Evolutionary conservation across 306 rosid species (phyloP), one percentile per base, ranked within the genome.

Genomic region (Ochetophila trinervis): DNA sequence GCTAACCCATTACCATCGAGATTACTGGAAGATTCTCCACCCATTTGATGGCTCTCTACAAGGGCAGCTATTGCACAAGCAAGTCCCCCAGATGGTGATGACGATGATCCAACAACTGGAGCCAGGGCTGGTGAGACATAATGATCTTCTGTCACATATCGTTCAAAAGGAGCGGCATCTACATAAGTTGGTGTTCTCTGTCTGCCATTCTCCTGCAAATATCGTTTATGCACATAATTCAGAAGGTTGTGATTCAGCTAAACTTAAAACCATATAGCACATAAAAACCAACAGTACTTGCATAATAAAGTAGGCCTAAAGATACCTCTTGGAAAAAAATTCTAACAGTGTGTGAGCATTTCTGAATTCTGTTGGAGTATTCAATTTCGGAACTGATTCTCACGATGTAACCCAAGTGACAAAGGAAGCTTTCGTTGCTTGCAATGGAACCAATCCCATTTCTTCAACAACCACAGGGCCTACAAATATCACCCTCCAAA

Each of bases 61-160:
- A 94, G 95, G 74, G 99, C 95, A 65, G 99, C 99, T 72, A 90
- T 85, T 44, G 96, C 96, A 77, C 97, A 84, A 60, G 97, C 99
- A 73, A 94, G 97, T 47, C 97, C 95, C n/a, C 88, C 88, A 2
- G 97, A 87, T 22, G 94, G 95, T 10, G 98, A 94, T 6, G 99
- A 82, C 14, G 91, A 85, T 67, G 95, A 75, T 68, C 86, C 99
- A 0, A 87, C 69, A 36, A 69, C 78, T 52, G 81, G 66, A 73
- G 51, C 69, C 71, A 51, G 60, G 48, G 83, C 67, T 60, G 87
- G 77, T 55, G 86, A 73, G 57, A 65, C 81, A 74, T 78, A 65
- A 57, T 58, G 80, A 60, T 80, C 79, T 57, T 78, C 81, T 1
- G 67, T 53, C 24, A 71, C 69, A 63, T 73, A 81, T 56, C 75